Evolutionary conservation across 2,329 filamentous ascomycete genomes (phyloP).

Genomic region (Sclerotinia nivalis): DNA sequence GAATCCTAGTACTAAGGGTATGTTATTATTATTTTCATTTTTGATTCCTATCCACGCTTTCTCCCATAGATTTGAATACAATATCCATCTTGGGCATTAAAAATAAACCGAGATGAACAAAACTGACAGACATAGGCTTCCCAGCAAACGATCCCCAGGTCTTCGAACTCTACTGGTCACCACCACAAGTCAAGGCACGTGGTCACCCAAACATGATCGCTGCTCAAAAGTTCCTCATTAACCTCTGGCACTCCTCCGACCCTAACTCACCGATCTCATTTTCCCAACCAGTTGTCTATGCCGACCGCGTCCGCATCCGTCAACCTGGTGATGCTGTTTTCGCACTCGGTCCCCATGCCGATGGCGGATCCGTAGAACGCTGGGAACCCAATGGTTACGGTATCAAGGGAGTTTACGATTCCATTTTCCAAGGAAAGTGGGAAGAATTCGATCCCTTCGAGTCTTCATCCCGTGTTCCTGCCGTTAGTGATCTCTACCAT

Average conservation of each 20-base stretch:
- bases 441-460: conserved; percentile 84
- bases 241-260: conserved; percentile 54
- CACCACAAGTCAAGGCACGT: conserved; percentile 66
- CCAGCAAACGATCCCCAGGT: conserved; percentile 67
- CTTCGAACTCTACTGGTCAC: conserved; percentile 75
- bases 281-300: conserved; percentile 63
- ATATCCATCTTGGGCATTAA: background rate
- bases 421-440: conserved; percentile 74
- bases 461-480: conserved; percentile 64
- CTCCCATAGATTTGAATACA: no score
- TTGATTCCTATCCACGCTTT: background rate
- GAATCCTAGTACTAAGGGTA: conserved; percentile 60
- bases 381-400: conserved; percentile 74
- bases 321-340: conserved; percentile 70
- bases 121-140: conserved; percentile 48
- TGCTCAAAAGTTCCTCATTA: conserved; percentile 63
- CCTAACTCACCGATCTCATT: conserved; percentile 48
- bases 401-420: conserved; percentile 66
- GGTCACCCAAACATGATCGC: conserved; percentile 63
- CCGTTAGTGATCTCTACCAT: conserved; percentile 74
- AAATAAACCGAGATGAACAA: background rate
- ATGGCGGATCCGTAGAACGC: conserved; percentile 72
- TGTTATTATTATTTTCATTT: background rate
- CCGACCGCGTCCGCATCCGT: conserved; percentile 64
- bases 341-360: conserved; percentile 70